Percentiles rank a stretch among this genome's conserved stretches.
Evolutionary conservation across 1,139 yeast genomes (phyloP).

Genomic region (Lodderomyces elongisporus): DNA sequence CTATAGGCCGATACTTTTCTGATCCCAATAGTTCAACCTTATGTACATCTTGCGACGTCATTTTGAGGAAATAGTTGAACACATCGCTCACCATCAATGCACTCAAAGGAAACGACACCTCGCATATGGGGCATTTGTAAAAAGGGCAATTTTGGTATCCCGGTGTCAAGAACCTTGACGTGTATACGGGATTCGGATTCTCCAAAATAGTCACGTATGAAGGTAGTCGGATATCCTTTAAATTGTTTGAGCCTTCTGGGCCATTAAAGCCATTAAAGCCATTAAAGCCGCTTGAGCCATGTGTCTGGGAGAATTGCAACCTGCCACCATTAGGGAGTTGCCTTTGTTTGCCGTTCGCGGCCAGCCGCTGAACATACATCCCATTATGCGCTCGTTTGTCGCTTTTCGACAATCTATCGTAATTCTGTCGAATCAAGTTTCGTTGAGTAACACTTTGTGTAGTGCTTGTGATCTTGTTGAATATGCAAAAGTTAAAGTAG

Average conservation of each 20-base stretch:
- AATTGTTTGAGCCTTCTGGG: background rate
- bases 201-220: conserved; percentile 4
- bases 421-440: conserved; percentile 24
- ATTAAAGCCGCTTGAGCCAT: too few species aligned
- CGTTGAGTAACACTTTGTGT: conserved; percentile 24
- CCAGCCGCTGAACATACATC: background rate
- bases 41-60: conserved; percentile 32
- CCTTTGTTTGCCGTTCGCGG: background rate
- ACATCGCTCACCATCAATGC: conserved; percentile 38
- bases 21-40: conserved; percentile 35
- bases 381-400: conserved; percentile 3
- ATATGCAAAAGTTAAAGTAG: conserved; percentile 38
- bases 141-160: conserved; percentile 9
- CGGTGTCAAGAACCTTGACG: conserved; percentile 12
- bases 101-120: conserved; percentile 28
- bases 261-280: too few species aligned
- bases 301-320: background rate
- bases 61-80: conserved; percentile 39
- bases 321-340: background rate
- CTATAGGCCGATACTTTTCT: conserved; percentile 31
- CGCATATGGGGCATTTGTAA: conserved; percentile 43
- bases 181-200: conserved; percentile 6
- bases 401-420: conserved; percentile 18
- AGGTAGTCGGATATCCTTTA: background rate
- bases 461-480: conserved; percentile 32